Evolutionary conservation across 257 asterid genomes (phyloP).

Genomic region (Henckelia pumila): DNA sequence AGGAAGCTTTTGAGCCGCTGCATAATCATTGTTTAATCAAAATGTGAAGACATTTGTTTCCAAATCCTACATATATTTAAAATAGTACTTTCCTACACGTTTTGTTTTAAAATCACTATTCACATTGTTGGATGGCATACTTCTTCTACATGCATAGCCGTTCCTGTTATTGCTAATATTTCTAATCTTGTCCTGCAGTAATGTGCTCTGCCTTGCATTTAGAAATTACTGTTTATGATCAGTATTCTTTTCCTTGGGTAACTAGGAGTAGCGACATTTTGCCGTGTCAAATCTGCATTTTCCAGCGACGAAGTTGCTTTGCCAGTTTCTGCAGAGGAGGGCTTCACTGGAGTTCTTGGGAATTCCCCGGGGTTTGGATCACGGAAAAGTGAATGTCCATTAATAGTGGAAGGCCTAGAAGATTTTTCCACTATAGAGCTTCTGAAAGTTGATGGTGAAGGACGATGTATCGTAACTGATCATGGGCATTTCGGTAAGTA

Average conservation of each 20-base stretch:
- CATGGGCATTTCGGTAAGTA: slow-evolving; percentile 85
- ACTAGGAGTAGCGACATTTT: slow-evolving; percentile 94
- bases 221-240: not conserved
- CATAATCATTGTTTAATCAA: no score
- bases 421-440: slow-evolving; percentile 69
- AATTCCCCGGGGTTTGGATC: slow-evolving; percentile 40
- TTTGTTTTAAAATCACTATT: not conserved
- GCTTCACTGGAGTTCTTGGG: slow-evolving; percentile 77
- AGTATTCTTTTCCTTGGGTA: not conserved
- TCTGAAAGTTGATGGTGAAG: slow-evolving; percentile 80
- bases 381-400: slow-evolving; percentile 42
- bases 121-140: not conserved
- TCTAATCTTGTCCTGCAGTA: not conserved
- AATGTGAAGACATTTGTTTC: not conserved
- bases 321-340: slow-evolving; percentile 91
- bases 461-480: slow-evolving; percentile 90
- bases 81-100: not conserved
- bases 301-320: slow-evolving; percentile 70
- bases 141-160: not conserved
- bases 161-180: not conserved
- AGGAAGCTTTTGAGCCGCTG: no score
- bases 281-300: slow-evolving; percentile 81
- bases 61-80: not conserved
- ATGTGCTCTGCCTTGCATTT: not conserved
- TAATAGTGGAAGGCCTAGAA: slow-evolving; percentile 50